Evolutionary conservation across 2,329 filamentous ascomycete species (phyloP).

Genomic region (Alternaria gaisen): DNA sequence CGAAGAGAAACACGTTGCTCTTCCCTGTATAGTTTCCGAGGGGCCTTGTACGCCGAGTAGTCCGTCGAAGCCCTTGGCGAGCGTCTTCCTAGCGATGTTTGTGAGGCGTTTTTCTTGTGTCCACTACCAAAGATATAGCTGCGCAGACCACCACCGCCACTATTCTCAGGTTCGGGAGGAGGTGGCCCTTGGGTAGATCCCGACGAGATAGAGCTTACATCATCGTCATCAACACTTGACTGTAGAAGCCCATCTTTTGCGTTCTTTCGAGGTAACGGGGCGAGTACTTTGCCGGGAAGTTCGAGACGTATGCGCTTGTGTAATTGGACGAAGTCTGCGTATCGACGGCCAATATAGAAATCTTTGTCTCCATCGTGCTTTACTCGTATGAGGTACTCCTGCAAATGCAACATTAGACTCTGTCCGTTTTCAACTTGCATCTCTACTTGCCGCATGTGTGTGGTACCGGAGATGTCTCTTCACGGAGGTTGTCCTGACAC

Average conservation of each 20-base stretch:
- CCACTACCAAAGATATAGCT: constrained; percentile 54
- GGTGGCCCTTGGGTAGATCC: constrained; percentile 71
- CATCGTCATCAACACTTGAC: constrained; percentile 68
- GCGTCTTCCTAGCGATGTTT: constrained; percentile 47
- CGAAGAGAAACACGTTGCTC: constrained; percentile 89
- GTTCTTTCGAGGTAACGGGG: constrained; percentile 89
- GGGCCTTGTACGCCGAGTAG: constrained; percentile 41
- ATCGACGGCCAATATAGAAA: constrained; percentile 82
- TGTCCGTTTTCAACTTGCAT: not conserved
- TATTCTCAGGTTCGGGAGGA: constrained; percentile 48
- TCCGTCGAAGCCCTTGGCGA: constrained; percentile 48
- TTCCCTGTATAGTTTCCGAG: constrained; percentile 79
- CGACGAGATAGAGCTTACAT: constrained; percentile 82
- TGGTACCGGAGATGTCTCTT: constrained; percentile 91
- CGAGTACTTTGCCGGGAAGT: constrained; percentile 88
- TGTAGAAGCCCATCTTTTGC: constrained; percentile 74
- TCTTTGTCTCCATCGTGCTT: constrained; percentile 79
- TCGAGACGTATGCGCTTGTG: constrained; percentile 83
- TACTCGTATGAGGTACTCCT: constrained; percentile 91
- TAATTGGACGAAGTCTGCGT: constrained; percentile 84
- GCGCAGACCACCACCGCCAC: constrained; percentile 53
- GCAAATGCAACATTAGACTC: constrained; percentile 7
- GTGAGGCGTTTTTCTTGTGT: constrained; percentile 54
- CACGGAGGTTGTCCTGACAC: constrained; percentile 79
- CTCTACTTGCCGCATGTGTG: constrained; percentile 78